Base-by-base conservation (phyloP, 345 rosid species). In the Balakata baccata region DNA sequence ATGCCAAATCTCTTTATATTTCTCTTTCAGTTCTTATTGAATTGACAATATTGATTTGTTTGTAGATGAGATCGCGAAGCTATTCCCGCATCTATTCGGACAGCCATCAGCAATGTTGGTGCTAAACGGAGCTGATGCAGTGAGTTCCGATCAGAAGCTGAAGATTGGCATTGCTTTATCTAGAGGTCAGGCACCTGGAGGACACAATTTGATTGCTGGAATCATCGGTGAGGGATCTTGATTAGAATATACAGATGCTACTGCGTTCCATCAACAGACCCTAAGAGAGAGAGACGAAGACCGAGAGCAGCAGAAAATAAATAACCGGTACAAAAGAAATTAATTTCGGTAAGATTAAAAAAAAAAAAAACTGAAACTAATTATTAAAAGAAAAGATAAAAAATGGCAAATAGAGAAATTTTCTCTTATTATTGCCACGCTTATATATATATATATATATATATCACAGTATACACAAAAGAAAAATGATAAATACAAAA, bases 131-230 rank as follows among this genome's bases (percentile, higher is more conserved):
- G 57, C 79, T 8, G 64, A 76, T 54, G 23, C 87, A 0, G 34
- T 83, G 79, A 49, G 64, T 17, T 74, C 91, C 0, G 84, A 64
- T 63, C 85, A 77, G 81, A 89, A 87, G 78, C 66, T 92, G 79
- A 95, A 91, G 88, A 89, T 95, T 13, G 99, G 98, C 41, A 94
- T 92, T 64, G 99, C 92, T 68, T 76, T 95, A 67, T 95, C 99
- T 0, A 98, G 99, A 47, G 99, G 99, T 51, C 99, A 96, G 79
- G 98, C 99, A 14, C 99, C 98, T 10, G 99, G 99, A 62, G 99
- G 99, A 14, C 98, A 93, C 87, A 96, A 96, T 85, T 98, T 96
- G 54, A 93, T 96, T 20, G 90, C 86, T 54, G 98, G 98, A 71
- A 76, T 96, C 61, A 93, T 81, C 50, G 99, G 99, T 96, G 75